phyloP scores from a whole-genome alignment of 2,329 filamentous ascomycete genomes.

The Alternaria panax region DNA sequence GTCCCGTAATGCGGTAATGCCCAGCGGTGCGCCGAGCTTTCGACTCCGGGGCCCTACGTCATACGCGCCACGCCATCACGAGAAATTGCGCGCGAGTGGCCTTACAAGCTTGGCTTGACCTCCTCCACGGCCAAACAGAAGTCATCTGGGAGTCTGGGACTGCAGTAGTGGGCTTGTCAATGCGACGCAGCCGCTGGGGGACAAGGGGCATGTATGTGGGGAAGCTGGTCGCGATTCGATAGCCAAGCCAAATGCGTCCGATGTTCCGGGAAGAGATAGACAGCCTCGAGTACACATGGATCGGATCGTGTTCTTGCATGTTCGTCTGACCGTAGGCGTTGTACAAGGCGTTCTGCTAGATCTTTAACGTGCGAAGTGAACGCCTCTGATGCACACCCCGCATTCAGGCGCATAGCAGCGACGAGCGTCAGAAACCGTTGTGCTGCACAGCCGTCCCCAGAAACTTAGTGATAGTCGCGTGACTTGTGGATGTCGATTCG shows the following conservation, averaged over 20 bases:
- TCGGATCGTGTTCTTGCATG: constrained; percentile 8
- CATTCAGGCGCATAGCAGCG: constrained; percentile 2
- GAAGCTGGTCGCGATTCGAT: constrained; percentile 23
- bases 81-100: constrained; percentile 11
- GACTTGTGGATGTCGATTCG: background rate
- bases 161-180: constrained; percentile 28
- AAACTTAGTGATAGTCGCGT: background rate
- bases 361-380: background rate
- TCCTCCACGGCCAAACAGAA: constrained; percentile 24
- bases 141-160: constrained; percentile 18
- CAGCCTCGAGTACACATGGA: constrained; percentile 4
- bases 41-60: constrained; percentile 26
- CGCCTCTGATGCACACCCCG: constrained; percentile 8
- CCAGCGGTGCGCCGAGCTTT: constrained; percentile 33
- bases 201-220: constrained; percentile 29
- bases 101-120: constrained; percentile 23
- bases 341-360: background rate
- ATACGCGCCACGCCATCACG: constrained; percentile 32
- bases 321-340: constrained; percentile 4
- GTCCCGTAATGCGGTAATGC: constrained; percentile 32
- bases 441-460: constrained; percentile 10
- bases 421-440: constrained; percentile 5
- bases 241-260: constrained; percentile 22
- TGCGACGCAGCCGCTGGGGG: constrained; percentile 25
- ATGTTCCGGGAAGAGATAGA: constrained; percentile 9